phyloP scores from a whole-genome alignment of 1,284 basidiomycete genomes.

The Ceratobasidium sp. region DNA sequence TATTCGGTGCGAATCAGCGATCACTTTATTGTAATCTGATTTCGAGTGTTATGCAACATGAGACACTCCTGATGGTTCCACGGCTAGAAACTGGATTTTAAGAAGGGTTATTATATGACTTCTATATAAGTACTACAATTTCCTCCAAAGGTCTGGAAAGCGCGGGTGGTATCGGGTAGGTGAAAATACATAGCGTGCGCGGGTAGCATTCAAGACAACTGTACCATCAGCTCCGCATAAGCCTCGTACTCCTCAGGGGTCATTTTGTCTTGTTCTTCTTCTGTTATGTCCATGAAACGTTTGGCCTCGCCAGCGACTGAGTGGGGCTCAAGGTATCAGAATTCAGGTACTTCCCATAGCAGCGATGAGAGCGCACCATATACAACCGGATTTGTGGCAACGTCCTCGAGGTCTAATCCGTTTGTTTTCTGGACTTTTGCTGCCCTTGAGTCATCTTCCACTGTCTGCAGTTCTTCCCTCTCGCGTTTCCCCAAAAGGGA shows the following conservation, averaged over 20 bases:
- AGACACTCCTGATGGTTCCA: no score
- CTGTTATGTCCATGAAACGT: slow-evolving; percentile 65
- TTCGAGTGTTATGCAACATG: no score
- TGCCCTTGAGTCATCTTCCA: neutral
- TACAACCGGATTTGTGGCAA: slow-evolving; percentile 71
- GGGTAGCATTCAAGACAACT: slow-evolving; percentile 23
- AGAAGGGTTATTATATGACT: neutral
- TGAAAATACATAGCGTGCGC: neutral
- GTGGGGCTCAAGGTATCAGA: neutral
- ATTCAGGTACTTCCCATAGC: neutral
- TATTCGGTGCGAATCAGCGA: no score
- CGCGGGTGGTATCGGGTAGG: neutral
- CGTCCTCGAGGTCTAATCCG: neutral
- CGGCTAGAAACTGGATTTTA: no score
- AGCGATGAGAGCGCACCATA: slow-evolving; percentile 65
- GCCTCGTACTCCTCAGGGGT: slow-evolving; percentile 86
- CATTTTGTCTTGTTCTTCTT: slow-evolving; percentile 87
- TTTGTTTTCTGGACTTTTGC: slow-evolving; percentile 25
- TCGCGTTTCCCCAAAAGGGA: slow-evolving; percentile 36
- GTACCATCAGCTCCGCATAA: slow-evolving; percentile 57
- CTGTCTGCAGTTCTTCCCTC: neutral
- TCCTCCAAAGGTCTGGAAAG: neutral
- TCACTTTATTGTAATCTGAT: no score
- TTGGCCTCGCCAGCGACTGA: slow-evolving; percentile 45
- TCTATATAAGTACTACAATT: neutral